Conservation (phyloP, 148 eudicot species). For the Silene latifolia region DNA sequence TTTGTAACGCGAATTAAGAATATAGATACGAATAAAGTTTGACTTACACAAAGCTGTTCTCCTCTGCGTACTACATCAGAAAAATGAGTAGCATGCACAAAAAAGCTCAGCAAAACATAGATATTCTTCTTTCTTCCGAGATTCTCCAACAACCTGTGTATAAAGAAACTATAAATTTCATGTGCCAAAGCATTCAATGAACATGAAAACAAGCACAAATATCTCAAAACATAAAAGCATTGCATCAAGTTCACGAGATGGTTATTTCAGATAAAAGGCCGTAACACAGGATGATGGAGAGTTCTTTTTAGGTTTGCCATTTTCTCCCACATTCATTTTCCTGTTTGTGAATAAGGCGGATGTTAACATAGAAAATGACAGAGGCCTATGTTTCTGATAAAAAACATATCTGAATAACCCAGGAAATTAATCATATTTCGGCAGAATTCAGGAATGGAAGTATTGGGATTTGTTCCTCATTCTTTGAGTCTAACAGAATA, state of each 20-base stretch:
- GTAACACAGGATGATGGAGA: no score
- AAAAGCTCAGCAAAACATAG: slow-evolving; percentile 75
- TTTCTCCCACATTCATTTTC: no score
- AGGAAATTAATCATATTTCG: background rate
- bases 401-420: background rate
- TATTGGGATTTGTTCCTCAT: background rate
- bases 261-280: background rate
- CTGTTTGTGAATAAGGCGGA: background rate
- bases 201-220: background rate
- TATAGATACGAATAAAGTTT: background rate
- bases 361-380: background rate
- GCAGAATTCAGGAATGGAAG: background rate
- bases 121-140: slow-evolving; percentile 81
- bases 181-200: background rate
- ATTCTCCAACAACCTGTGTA: slow-evolving; percentile 77
- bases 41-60: slow-evolving; percentile 88
- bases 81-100: slow-evolving; percentile 91
- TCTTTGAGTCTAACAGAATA: background rate
- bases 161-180: background rate
- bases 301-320: no score
- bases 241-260: background rate
- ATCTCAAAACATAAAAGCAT: background rate
- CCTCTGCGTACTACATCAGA: slow-evolving; percentile 86
- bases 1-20: background rate
- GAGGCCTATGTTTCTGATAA: background rate